phyloP scores from a whole-genome alignment of 2,329 filamentous ascomycete species.

The Aspergillus chevalieri region DNA sequence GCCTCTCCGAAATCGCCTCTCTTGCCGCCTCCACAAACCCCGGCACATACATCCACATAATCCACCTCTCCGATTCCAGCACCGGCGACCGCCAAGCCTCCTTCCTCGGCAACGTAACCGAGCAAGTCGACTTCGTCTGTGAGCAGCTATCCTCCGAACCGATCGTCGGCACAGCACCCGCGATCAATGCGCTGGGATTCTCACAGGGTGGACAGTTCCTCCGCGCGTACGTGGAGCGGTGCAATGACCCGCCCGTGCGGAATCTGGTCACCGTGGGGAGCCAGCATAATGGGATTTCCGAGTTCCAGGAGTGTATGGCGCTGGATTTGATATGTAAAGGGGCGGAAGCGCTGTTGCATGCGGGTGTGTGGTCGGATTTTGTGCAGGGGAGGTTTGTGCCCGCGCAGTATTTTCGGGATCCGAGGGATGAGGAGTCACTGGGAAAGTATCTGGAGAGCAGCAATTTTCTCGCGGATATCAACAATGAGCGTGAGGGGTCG shows the following conservation, averaged over 20 bases:
- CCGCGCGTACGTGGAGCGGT: slow-evolving; percentile 82
- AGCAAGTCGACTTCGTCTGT: slow-evolving; percentile 73
- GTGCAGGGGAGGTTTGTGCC: slow-evolving; percentile 79
- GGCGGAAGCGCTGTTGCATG: slow-evolving; percentile 69
- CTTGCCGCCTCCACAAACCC: slow-evolving; percentile 69
- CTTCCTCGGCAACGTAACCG: slow-evolving; percentile 84
- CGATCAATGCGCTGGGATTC: slow-evolving; percentile 87
- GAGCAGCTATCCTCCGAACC: slow-evolving; percentile 66
- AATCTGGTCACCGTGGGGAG: slow-evolving; percentile 83
- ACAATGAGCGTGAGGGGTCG: slow-evolving; percentile 67
- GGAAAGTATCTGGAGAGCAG: slow-evolving; percentile 70
- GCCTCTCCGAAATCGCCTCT: slow-evolving; percentile 64
- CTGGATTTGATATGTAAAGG: slow-evolving; percentile 75
- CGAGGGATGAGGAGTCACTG: slow-evolving; percentile 46
- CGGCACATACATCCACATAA: slow-evolving; percentile 75
- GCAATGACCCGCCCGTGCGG: slow-evolving; percentile 67
- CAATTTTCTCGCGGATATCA: slow-evolving; percentile 90
- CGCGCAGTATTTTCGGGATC: slow-evolving; percentile 87
- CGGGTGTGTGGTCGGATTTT: slow-evolving; percentile 71
- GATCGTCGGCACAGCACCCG: slow-evolving; percentile 73
- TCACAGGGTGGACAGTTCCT: slow-evolving; percentile 95
- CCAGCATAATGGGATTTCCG: slow-evolving; percentile 85
- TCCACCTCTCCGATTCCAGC: slow-evolving; percentile 63
- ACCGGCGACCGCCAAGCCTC: slow-evolving; percentile 70
- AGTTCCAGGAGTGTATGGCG: slow-evolving; percentile 67